phyloP scores from a whole-genome alignment of 2,329 filamentous ascomycete species.

The Aspergillus sp. region DNA sequence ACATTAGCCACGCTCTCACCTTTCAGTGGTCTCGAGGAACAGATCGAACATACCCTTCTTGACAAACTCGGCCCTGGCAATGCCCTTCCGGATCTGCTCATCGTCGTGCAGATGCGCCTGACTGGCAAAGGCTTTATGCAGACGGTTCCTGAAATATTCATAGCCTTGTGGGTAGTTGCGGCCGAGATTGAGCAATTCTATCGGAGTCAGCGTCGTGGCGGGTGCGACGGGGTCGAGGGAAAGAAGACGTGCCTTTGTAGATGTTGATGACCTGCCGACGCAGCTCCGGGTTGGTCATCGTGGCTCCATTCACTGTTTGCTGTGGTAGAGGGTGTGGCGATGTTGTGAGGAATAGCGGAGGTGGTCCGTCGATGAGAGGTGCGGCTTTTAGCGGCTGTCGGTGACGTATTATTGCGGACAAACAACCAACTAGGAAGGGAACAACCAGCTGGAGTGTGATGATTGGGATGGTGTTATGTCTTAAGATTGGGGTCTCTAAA shows the following conservation, averaged over 20 bases:
- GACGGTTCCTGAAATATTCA: constrained; percentile 73
- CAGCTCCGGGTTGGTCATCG: constrained; percentile 56
- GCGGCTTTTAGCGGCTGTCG: background rate
- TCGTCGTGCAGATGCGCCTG: constrained; percentile 71
- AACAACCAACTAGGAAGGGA: too few species aligned
- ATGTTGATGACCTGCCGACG: constrained; percentile 77
- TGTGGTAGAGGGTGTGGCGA: background rate
- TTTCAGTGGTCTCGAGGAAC: background rate
- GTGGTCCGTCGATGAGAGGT: background rate
- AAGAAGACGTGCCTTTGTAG: constrained; percentile 70
- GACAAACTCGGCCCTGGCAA: constrained; percentile 79
- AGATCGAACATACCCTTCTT: constrained; percentile 68
- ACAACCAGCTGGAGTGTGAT: too few species aligned
- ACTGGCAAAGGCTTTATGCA: constrained; percentile 82
- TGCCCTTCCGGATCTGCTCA: constrained; percentile 70
- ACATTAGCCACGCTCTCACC: background rate
- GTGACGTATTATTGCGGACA: background rate
- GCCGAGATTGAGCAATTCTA: constrained; percentile 81
- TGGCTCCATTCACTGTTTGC: constrained; percentile 8
- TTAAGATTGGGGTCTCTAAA: too few species aligned
- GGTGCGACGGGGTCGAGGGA: background rate
- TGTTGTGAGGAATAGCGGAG: background rate
- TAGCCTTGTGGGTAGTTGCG: constrained; percentile 84
- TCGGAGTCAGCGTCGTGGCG: background rate
- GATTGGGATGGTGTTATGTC: too few species aligned